Evolutionary conservation across 2,329 filamentous ascomycete genomes (phyloP).

Genomic region (Mycosphaerella arachidis): DNA sequence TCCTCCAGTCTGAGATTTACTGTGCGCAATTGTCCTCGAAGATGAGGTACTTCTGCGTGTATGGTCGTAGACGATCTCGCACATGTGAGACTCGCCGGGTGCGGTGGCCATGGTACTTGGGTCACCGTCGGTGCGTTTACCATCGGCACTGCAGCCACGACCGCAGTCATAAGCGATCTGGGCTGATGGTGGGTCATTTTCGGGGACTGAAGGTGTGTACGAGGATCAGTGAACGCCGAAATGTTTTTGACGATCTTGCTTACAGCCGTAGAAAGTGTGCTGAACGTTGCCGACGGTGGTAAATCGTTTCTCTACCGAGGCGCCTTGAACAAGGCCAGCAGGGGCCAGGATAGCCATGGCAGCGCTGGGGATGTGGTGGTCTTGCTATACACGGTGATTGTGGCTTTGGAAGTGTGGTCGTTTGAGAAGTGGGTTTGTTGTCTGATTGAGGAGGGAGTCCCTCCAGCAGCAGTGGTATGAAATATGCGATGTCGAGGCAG

Average conservation of each 20-base stretch:
- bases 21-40: constrained; percentile 36
- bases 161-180: constrained; percentile 28
- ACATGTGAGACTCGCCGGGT: constrained; percentile 38
- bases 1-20: constrained; percentile 29
- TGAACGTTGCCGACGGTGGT: constrained; percentile 9
- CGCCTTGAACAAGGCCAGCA: constrained; percentile 5
- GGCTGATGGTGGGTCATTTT: constrained; percentile 27
- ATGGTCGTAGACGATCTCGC: constrained; percentile 45
- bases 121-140: constrained; percentile 41
- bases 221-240: too few relatives aligned
- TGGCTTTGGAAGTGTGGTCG: background rate
- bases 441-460: background rate
- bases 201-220: constrained; percentile 10
- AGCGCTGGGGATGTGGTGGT: background rate
- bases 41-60: constrained; percentile 43
- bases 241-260: background rate
- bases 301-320: constrained; percentile 11
- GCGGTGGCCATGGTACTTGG: constrained; percentile 44
- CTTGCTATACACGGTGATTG: background rate
- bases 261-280: constrained; percentile 25
- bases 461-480: background rate
- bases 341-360: constrained; percentile 1
- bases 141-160: constrained; percentile 35
- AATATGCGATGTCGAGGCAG: background rate
- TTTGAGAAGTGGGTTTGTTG: background rate